These are phyloP conservation scores for Cubamyces sp. DNA, from an alignment of 768 basidiomycete species.

Conservation along the genomic window DNA sequence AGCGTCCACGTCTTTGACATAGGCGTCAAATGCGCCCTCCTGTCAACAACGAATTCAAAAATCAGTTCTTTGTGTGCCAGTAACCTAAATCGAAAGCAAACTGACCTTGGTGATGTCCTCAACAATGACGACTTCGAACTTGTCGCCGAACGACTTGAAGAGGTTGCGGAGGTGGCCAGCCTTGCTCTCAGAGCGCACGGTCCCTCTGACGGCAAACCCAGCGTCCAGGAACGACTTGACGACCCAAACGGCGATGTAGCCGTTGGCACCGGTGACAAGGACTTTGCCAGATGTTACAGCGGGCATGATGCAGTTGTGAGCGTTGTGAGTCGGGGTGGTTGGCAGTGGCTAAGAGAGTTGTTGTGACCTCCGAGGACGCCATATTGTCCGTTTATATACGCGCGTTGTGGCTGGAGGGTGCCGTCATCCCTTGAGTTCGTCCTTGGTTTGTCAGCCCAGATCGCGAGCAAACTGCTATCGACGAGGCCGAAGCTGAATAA, in stretches of 20 bases:
- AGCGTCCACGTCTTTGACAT: slow-evolving; percentile 73
- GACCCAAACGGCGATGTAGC: slow-evolving; percentile 64
- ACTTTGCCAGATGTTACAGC: slow-evolving; percentile 43
- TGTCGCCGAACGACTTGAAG: slow-evolving; percentile 56
- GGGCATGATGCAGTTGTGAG: slow-evolving; percentile 34
- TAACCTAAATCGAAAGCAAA: background rate
- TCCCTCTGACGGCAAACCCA: slow-evolving; percentile 67
- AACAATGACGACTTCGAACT: slow-evolving; percentile 70
- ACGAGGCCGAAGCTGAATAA: too few relatives aligned
- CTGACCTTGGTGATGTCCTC: slow-evolving; percentile 63
- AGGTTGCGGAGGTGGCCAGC: slow-evolving; percentile 55
- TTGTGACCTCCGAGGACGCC: too few relatives aligned
- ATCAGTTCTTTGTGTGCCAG: background rate
- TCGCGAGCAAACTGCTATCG: too few relatives aligned
- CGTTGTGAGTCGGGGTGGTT: too few relatives aligned
- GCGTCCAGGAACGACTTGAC: slow-evolving; percentile 59
- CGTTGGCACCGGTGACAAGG: slow-evolving; percentile 62
- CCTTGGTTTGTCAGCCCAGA: too few relatives aligned
- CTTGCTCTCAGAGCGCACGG: slow-evolving; percentile 64
- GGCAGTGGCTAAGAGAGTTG: too few relatives aligned
- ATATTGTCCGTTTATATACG: too few relatives aligned
- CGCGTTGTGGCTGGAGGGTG: too few relatives aligned
- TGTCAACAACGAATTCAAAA: slow-evolving; percentile 24
- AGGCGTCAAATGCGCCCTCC: slow-evolving; percentile 77
- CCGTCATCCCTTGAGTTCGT: too few relatives aligned